Evolutionary conservation across 192 early-diverging fungal species (phyloP).

Genomic region (Coemansia sp.): DNA sequence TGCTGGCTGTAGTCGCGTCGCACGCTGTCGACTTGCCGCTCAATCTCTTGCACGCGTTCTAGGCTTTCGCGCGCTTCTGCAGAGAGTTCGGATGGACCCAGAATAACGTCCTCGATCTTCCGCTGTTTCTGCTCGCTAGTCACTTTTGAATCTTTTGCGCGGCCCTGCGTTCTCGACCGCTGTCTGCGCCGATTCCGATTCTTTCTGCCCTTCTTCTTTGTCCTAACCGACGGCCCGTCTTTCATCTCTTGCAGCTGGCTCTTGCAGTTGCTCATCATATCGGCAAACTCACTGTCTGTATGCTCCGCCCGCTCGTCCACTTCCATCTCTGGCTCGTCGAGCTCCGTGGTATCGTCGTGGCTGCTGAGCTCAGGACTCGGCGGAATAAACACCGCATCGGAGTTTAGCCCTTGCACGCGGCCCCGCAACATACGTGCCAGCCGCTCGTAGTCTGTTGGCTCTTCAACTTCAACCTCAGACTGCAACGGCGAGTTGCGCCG

Average conservation of each 20-base stretch:
- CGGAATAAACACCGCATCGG: constrained; percentile 34
- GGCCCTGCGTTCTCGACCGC: too few species aligned
- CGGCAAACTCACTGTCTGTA: constrained; percentile 14
- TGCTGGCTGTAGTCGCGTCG: constrained; percentile 38
- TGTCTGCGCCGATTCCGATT: constrained; percentile 14
- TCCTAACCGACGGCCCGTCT: neutral
- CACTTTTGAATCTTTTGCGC: too few species aligned
- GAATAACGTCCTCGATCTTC: constrained; percentile 28
- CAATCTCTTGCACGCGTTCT: constrained; percentile 17
- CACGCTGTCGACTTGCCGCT: constrained; percentile 29
- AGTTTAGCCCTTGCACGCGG: constrained; percentile 31
- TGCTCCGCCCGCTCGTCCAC: constrained; percentile 5
- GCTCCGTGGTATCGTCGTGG: constrained; percentile 2
- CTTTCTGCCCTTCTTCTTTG: neutral
- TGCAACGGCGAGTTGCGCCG: constrained; percentile 5
- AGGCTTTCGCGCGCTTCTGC: constrained; percentile 12
- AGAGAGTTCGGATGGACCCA: constrained; percentile 5
- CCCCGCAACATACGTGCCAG: constrained; percentile 33
- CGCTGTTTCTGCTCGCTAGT: neutral
- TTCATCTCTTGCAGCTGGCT: constrained; percentile 32
- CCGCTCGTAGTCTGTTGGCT: constrained; percentile 36
- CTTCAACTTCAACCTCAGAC: constrained; percentile 32
- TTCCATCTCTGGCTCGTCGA: constrained; percentile 5
- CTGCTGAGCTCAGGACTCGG: constrained; percentile 21
- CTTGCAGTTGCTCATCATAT: constrained; percentile 40